Evolutionary conservation across 2,329 filamentous ascomycete species (phyloP), one percentile per base, ranked within the genome.

Genomic region (Aspergillus pseudoviridinutans): DNA sequence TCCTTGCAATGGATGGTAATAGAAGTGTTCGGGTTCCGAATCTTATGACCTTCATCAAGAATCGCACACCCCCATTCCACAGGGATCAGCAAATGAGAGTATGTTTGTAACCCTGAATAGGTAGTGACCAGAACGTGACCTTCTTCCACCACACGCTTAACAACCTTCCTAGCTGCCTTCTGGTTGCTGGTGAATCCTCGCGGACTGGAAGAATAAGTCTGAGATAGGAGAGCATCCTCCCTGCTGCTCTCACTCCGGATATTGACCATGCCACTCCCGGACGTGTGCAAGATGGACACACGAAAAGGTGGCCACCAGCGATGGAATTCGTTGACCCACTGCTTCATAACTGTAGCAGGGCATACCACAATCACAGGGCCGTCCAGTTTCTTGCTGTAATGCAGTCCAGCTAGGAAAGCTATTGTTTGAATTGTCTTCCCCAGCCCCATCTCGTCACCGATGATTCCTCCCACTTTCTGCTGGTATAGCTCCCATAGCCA

Each of bases 321-420:
- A 75, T 99, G 95, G 66, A 99, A 97, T 70, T 99, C 94, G 62
- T 95, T 96, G 12, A 97, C 94, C 94, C 94, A 99, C 72, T 99
- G 94, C 60, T 91, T 89, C 78, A 99, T 87, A 25, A 99, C 89
- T 0, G 94, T 99, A 3, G 93, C 93, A 1, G 94, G 94, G 52
- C 92, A 92, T 3, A 99, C 92, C 7, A 99, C 84, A 58, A 99
- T 91, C 47, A 95, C 87, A 0, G 94, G 94, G 58, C 91, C 91
- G 24, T 83, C 84, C 24, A 97, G 83, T 67, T 87, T 90, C 64
- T 88, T 90, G 75, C 92, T 97, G 74, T 97, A 92, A 71, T 99
- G 94, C 8, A 99, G 78, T 2, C 91, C 91, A 2, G 94, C 92
- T 51, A 99, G 80, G 66, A 96, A 96, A 0, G 91, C 87, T 52